Evolutionary conservation across 2,329 filamentous ascomycete genomes (phyloP), one percentile per base, ranked within the genome.

Genomic region (Pezicula neosporulosa): DNA sequence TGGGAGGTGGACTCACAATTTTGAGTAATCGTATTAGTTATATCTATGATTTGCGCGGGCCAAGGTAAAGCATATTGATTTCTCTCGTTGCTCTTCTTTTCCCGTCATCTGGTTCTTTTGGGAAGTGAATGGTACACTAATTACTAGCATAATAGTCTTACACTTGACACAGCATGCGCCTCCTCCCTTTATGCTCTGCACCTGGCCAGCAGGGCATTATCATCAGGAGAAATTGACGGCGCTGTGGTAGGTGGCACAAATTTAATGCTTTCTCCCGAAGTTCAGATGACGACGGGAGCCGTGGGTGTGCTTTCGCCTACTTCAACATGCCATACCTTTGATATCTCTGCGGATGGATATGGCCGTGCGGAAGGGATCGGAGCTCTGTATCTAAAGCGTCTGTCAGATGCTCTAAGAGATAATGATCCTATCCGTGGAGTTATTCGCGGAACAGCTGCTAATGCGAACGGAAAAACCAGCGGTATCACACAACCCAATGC

Each of bases 321-420:
- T 51, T 77, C 77, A 0, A 76, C 74, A 50, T 80, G 76, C 44
- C 79, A 75, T 53, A 77, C 76, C 3, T 85, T 82, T 55, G 82
- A 86, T 55, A 60, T 71, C 16, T 70, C 74, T 2, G 84, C 81
- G 19, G 77, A 82, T 51, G 84, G 84, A 1, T 87, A 86, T 58
- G 81, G 77, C 0, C 72, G 82, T 35, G 83, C 81, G 1, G 84
- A 87, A 58, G 84, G 82, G 1, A 70, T 80, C 24, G 80, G 75
- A 0, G 72, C 80, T 12, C 64, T 86, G 1, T 59, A 85, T 5
- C 60, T 87, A 43, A 86, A 86, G 65, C 73, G 74, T 1, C 66
- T 86, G 0, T 67, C 70, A 7, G 77, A 82, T 61, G 83, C 83
- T 1, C 57, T 86, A 5, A 68, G 69, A 9, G 77, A 81, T 56